Conservation (phyloP, 495 filamentous ascomycete genomes). For the Penicillium herquei region DNA sequence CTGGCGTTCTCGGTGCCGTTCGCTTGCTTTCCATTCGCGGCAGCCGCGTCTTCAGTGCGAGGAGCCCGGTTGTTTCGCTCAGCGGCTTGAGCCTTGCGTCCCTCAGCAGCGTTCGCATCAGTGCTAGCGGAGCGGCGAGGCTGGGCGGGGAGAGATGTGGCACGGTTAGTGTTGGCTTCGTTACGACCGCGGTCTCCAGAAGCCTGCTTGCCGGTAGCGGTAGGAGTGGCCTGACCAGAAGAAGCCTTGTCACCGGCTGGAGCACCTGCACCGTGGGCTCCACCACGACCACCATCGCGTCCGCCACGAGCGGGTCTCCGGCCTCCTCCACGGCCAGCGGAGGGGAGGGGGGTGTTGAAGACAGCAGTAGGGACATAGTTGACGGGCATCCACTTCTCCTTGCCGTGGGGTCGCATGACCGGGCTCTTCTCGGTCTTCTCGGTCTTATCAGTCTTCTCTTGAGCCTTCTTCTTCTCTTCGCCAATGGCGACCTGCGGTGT, state of each 20-base stretch:
- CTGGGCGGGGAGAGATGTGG: slow-evolving; percentile 43
- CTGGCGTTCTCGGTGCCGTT: slow-evolving; percentile 31
- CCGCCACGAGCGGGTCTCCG: slow-evolving; percentile 54
- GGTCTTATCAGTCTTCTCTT: slow-evolving; percentile 63
- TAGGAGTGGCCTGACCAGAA: slow-evolving; percentile 29
- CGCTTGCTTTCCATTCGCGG: slow-evolving; percentile 19
- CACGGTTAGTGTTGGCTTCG: slow-evolving; percentile 36
- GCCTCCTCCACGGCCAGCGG: slow-evolving; percentile 56
- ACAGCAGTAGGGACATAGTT: slow-evolving; percentile 72
- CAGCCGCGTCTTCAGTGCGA: slow-evolving; percentile 32
- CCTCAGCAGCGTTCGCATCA: slow-evolving; percentile 32
- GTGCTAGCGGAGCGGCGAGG: slow-evolving; percentile 38
- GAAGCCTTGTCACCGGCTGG: slow-evolving; percentile 42
- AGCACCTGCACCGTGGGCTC: slow-evolving; percentile 42
- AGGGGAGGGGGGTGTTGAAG: slow-evolving; percentile 78
- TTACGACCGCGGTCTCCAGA: slow-evolving; percentile 39
- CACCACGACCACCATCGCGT: slow-evolving; percentile 55
- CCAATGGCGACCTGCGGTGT: slow-evolving; percentile 79
- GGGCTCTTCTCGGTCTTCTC: slow-evolving; percentile 64
- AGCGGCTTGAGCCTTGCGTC: slow-evolving; percentile 32
- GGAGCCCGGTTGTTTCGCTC: slow-evolving; percentile 38
- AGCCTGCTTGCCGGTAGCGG: slow-evolving; percentile 32
- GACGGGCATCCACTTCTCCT: slow-evolving; percentile 72
- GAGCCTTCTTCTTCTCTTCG: slow-evolving; percentile 68
- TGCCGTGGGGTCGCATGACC: slow-evolving; percentile 53